Conservation (phyloP, 164 flowering plant genomes). For the Tetrastigma voinierianum region DNA sequence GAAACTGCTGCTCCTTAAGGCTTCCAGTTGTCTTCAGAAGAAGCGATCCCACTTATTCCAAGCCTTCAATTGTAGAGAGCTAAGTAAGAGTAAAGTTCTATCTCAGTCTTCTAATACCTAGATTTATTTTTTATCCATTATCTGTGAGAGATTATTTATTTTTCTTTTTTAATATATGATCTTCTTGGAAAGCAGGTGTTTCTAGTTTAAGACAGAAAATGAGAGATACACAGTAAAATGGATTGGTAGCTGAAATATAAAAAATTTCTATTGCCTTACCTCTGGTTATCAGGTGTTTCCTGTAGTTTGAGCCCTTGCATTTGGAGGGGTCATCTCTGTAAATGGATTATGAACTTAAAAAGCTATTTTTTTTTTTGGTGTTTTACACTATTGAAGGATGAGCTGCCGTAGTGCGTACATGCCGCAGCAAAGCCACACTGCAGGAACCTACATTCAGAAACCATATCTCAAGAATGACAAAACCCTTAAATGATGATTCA, state of each 20-base stretch:
- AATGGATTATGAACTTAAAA: neutral
- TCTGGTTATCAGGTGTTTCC: constrained; percentile 90
- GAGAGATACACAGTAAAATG: constrained; percentile 84
- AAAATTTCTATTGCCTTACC: constrained; percentile 64
- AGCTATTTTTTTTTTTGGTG: neutral
- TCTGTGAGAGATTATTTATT: neutral
- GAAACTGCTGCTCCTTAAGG: constrained; percentile 92
- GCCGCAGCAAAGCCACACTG: constrained; percentile 88
- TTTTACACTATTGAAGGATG: constrained; percentile 50
- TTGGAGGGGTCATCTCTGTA: neutral
- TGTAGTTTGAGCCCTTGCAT: neutral
- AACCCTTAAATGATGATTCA: constrained; percentile 68
- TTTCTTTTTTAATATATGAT: neutral
- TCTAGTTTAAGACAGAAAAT: constrained; percentile 74
- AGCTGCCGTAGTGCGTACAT: constrained; percentile 92
- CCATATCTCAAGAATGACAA: constrained; percentile 83
- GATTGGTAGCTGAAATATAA: too few species aligned
- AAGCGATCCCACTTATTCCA: constrained; percentile 77
- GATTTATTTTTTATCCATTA: neutral
- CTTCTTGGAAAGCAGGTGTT: constrained; percentile 47
- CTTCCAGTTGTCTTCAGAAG: constrained; percentile 79
- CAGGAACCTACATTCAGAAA: constrained; percentile 57
- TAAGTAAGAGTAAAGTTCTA: constrained; percentile 45
- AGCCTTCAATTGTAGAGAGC: constrained; percentile 62
- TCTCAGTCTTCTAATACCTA: neutral